Percentiles rank a stretch among this genome's conserved stretches.
Conservation (phyloP, 345 rosid genomes). For the Ceriops tagal region DNA sequence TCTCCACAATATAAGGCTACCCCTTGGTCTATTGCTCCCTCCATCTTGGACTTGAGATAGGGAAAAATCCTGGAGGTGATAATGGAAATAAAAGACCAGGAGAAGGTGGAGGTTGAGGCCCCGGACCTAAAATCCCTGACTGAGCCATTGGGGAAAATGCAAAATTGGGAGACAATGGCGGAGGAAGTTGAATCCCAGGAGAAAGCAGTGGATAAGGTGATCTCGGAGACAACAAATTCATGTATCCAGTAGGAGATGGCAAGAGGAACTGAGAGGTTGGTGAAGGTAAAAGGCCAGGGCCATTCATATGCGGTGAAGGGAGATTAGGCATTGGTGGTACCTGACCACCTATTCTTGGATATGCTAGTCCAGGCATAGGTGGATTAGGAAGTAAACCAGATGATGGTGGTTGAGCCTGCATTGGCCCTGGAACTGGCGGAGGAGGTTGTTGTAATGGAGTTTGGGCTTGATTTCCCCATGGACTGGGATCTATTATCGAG, state of each 20-base stretch:
- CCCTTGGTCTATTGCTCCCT: slow-evolving; percentile 42
- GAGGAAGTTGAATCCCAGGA: slow-evolving; percentile 78
- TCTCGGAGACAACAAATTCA: slow-evolving; percentile 61
- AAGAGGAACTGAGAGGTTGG: slow-evolving; percentile 78
- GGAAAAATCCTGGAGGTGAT: slow-evolving; percentile 71
- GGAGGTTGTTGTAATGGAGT: slow-evolving; percentile 16
- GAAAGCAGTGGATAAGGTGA: slow-evolving; percentile 72
- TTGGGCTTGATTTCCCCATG: slow-evolving; percentile 45
- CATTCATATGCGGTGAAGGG: slow-evolving; percentile 58
- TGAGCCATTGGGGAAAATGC: slow-evolving; percentile 63
- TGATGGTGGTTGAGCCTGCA: slow-evolving; percentile 37
- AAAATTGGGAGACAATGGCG: slow-evolving; percentile 69
- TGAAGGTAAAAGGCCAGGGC: slow-evolving; percentile 60
- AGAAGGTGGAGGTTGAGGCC: slow-evolving; percentile 73
- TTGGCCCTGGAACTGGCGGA: slow-evolving; percentile 31
- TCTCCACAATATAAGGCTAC: slow-evolving; percentile 6
- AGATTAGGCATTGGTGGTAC: slow-evolving; percentile 44
- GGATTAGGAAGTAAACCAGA: slow-evolving; percentile 53
- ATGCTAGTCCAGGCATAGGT: slow-evolving; percentile 38
- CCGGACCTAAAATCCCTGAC: slow-evolving; percentile 67
- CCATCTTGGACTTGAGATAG: slow-evolving; percentile 78
- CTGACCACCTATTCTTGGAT: slow-evolving; percentile 60
- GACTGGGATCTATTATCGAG: slow-evolving; percentile 45
- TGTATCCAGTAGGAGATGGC: slow-evolving; percentile 64
- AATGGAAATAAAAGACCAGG: slow-evolving; percentile 64